These are phyloP conservation scores for Delphinella strobiligena DNA, from an alignment of 2,329 filamentous ascomycete species.

Conservation along the genomic window DNA sequence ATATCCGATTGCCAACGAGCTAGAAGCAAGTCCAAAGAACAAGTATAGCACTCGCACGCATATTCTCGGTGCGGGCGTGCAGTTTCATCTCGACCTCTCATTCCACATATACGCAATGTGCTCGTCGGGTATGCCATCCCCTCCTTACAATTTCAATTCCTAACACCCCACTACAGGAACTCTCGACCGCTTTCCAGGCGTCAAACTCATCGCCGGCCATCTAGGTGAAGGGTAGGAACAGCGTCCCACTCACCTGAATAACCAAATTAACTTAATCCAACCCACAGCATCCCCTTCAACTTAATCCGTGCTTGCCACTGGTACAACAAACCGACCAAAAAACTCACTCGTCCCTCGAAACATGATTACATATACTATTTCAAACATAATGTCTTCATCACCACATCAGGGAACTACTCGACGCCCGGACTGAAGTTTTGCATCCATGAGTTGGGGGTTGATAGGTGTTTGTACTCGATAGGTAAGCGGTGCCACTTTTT, in stretches of 20 bases:
- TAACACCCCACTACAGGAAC: slow-evolving; percentile 39
- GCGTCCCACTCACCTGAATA: too few species aligned
- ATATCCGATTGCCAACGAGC: slow-evolving; percentile 33
- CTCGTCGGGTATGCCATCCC: too few species aligned
- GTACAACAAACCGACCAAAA: slow-evolving; percentile 45
- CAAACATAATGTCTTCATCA: slow-evolving; percentile 43
- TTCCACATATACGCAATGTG: slow-evolving; percentile 44
- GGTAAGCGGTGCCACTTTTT: too few species aligned
- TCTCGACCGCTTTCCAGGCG: slow-evolving; percentile 35
- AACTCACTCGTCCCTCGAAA: slow-evolving; percentile 30
- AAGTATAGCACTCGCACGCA: slow-evolving; percentile 48
- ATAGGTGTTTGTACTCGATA: slow-evolving; percentile 18
- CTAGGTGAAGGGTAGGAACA: too few species aligned
- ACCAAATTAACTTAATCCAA: too few species aligned
- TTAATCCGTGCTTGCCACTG: slow-evolving; percentile 36
- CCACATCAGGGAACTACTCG: slow-evolving; percentile 45
- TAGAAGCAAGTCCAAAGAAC: too few species aligned
- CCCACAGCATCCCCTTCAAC: slow-evolving; percentile 38
- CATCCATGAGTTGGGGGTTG: slow-evolving; percentile 32
- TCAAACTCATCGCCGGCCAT: slow-evolving; percentile 37
- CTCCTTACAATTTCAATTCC: too few species aligned
- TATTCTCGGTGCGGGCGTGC: slow-evolving; percentile 47
- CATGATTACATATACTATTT: slow-evolving; percentile 41
- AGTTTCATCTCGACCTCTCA: slow-evolving; percentile 47
- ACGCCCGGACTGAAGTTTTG: slow-evolving; percentile 40